Evolutionary conservation across 2,329 filamentous ascomycete genomes (phyloP), one percentile per base, ranked within the genome.

Genomic region (Penicillium brasilianum): DNA sequence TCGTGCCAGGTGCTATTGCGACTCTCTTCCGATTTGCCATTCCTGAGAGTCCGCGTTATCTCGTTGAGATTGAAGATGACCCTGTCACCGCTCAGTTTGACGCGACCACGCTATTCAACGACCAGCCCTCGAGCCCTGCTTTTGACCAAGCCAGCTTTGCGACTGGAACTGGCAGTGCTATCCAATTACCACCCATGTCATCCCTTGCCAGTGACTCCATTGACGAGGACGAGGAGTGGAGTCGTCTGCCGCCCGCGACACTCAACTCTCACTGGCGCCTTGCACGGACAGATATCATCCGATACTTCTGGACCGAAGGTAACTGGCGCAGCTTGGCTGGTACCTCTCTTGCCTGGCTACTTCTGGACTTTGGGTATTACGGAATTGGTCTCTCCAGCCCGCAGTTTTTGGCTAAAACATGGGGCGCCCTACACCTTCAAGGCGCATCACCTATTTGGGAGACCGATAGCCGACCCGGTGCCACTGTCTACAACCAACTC

Each of bases 1-100:
- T 87, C 9, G 80, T 89, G 0, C 88, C 88, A 0, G 87, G 87
- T 4, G 76, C 87, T 13, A 77, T 90, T 9, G 87, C 88, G 65
- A 86, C 88, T 61, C 79, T 88, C 41, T 89, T 89, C 68, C 85
- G 88, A 18, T 87, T 90, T 71, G 86, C 87, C 64, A 83, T 90
- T 44, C 88, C 87, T 39, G 88, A 90, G 71, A 87, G 85, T 58
- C 87, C 87, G 4, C 80, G 88, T 34, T 90, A 88, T 73, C 84
- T 85, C 10, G 82, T 89, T 30, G 87, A 90, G 66, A 86, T 90
- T 64, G 86, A 86, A 64, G 83, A 85, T 68, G 86, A 88, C 66
- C 83, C 86, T 0, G 81, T 82, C 6, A 81, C 84, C 46, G 86
- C 86, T 11, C 81, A 88, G 37, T 80, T 84, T 62, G 85, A 88